These are phyloP conservation scores for Pachyrhizus erosus DNA, from an alignment of 306 rosid species.

Conservation along the genomic window DNA sequence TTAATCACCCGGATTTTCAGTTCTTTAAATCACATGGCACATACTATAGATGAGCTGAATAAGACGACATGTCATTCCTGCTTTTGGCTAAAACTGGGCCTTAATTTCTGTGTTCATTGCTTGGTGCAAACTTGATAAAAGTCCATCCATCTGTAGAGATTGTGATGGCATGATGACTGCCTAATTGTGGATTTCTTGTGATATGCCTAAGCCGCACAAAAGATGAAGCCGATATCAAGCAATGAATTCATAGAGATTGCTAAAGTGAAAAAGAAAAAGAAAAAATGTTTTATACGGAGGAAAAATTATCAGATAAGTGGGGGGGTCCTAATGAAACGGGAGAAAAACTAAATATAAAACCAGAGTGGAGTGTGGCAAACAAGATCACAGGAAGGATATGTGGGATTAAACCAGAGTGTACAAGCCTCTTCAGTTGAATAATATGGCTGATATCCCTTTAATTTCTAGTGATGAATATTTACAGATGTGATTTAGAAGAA, in stretches of 20 bases:
- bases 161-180: conserved; percentile 37
- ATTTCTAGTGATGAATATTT: conserved; percentile 38
- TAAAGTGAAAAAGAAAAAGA: conserved; percentile 5
- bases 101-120: conserved; percentile 47
- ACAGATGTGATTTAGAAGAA: conserved; percentile 38
- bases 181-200: conserved; percentile 42
- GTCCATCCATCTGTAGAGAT: conserved; percentile 41
- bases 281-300: not conserved
- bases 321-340: conserved; percentile 34
- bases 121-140: conserved; percentile 41
- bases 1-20: conserved; percentile 85
- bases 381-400: conserved; percentile 26
- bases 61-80: conserved; percentile 34
- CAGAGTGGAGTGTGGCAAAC: conserved; percentile 22
- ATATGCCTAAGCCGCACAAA: conserved; percentile 38
- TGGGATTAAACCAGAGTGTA: conserved; percentile 37
- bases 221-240: conserved; percentile 36
- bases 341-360: conserved; percentile 34
- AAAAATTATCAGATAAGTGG: conserved; percentile 28
- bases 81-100: conserved; percentile 45
- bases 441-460: conserved; percentile 44
- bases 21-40: conserved; percentile 73
- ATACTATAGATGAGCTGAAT: conserved; percentile 55
- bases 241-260: conserved; percentile 34
- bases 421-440: conserved; percentile 43